These are phyloP conservation scores for Podospora pseudocomata DNA, from an alignment of 495 filamentous ascomycete species.

Conservation along the genomic window DNA sequence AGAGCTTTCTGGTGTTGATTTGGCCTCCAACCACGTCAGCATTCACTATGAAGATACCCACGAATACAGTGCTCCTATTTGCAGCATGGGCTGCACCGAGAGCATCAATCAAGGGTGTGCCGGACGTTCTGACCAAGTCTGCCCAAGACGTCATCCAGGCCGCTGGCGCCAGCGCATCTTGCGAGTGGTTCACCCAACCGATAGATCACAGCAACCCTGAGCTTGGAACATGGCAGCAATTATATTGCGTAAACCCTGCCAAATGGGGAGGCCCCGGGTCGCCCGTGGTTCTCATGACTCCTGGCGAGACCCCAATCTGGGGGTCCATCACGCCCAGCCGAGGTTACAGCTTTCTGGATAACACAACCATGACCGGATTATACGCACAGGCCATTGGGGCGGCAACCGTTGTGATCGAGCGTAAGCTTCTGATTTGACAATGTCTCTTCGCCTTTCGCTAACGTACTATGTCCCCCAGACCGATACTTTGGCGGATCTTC, in stretches of 20 bases:
- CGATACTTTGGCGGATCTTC: conserved; percentile 60
- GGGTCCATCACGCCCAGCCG: conserved; percentile 32
- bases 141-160: conserved; percentile 10
- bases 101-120: conserved; percentile 13
- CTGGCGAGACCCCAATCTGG: conserved; percentile 52
- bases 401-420: conserved; percentile 56
- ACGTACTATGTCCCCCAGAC: conserved; percentile 30
- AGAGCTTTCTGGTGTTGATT: not conserved
- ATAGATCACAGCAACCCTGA: conserved; percentile 24
- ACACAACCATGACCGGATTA: conserved; percentile 47
- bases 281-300: conserved; percentile 51
- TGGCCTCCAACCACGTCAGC: not conserved
- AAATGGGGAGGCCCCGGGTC: conserved; percentile 24
- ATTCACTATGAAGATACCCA: conserved; percentile 22
- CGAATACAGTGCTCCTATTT: conserved; percentile 18
- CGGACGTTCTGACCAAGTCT: conserved; percentile 7
- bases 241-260: conserved; percentile 26
- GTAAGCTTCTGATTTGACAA: conserved; percentile 30
- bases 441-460: not conserved
- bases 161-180: conserved; percentile 11
- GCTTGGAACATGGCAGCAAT: conserved; percentile 23
- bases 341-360: conserved; percentile 46
- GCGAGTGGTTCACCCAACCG: conserved; percentile 27
- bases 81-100: conserved; percentile 21
- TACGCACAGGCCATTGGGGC: conserved; percentile 53